Percentiles rank a stretch among this genome's conserved stretches.
Conservation (phyloP, 192 early-diverging fungal genomes). For the Allomyces javanicus region DNA sequence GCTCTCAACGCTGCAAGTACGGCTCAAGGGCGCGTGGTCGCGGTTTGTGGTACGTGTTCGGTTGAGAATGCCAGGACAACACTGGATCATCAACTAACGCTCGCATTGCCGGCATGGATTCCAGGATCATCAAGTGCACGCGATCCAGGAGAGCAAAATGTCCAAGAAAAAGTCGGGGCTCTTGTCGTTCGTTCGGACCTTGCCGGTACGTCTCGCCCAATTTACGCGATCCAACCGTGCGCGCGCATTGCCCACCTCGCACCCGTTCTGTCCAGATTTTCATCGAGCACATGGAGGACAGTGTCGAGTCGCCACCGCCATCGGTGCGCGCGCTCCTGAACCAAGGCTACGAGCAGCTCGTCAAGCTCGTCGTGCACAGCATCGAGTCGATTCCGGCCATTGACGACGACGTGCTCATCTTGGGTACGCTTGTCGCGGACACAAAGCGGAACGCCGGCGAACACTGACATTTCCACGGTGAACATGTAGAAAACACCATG, state of each 20-base stretch:
- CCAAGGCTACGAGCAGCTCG: not conserved
- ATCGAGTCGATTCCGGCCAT: not conserved
- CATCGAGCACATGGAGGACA: not conserved
- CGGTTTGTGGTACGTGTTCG: no score
- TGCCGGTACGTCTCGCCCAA: not conserved
- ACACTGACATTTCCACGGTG: no score
- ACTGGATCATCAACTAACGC: no score
- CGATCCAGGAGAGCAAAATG: not conserved
- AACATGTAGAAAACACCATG: not conserved
- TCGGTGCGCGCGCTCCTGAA: not conserved
- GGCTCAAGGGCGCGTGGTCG: no score
- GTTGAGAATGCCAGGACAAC: no score
- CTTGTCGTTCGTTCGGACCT: not conserved
- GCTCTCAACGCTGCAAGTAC: no score
- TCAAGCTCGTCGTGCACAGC: not conserved
- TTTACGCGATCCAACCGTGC: no score
- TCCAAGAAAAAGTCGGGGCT: not conserved
- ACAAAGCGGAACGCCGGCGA: no score
- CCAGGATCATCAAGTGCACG: not conserved
- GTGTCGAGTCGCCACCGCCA: not conserved
- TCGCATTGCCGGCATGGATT: no score
- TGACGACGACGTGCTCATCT: not conserved
- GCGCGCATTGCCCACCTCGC: no score
- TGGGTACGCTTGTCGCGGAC: not conserved
- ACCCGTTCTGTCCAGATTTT: not conserved